phyloP scores from a whole-genome alignment of 441 rosid genomes.

The Mallotus repandus region DNA sequence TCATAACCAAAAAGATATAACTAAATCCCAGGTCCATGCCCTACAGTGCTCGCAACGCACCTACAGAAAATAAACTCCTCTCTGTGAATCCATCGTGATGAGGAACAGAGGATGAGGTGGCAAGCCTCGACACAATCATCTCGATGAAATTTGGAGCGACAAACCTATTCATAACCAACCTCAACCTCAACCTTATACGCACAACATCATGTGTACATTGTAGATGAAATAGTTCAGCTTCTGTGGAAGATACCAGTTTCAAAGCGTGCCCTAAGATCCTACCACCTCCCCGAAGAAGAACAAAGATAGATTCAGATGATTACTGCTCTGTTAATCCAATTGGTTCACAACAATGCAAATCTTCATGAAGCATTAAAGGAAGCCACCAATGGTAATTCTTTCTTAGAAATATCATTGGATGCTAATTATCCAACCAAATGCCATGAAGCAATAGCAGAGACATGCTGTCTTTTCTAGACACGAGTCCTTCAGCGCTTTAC shows the following conservation, averaged over 20 bases:
- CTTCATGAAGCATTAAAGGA: constrained; percentile 82
- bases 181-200: constrained; percentile 46
- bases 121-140: constrained; percentile 15
- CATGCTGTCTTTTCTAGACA: constrained; percentile 96
- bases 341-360: constrained; percentile 88
- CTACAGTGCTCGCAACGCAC: constrained; percentile 46
- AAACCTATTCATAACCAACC: constrained; percentile 20
- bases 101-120: constrained; percentile 27
- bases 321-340: constrained; percentile 90
- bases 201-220: constrained; percentile 80
- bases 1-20: constrained; percentile 36
- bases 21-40: constrained; percentile 74
- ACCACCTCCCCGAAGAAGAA: constrained; percentile 97
- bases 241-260: constrained; percentile 90
- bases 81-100: constrained; percentile 6
- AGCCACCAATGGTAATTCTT: constrained; percentile 57
- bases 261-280: constrained; percentile 79
- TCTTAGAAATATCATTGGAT: constrained; percentile 72
- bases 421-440: constrained; percentile 62
- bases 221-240: constrained; percentile 87
- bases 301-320: constrained; percentile 98
- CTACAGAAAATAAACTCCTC: too few species aligned
- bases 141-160: constrained; percentile 18
- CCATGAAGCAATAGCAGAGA: constrained; percentile 85
- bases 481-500: constrained; percentile 94